Evolutionary conservation across 805 yeast genomes (phyloP), one percentile per base, ranked within the genome.

Genomic region (Yarrowia divulgata): DNA sequence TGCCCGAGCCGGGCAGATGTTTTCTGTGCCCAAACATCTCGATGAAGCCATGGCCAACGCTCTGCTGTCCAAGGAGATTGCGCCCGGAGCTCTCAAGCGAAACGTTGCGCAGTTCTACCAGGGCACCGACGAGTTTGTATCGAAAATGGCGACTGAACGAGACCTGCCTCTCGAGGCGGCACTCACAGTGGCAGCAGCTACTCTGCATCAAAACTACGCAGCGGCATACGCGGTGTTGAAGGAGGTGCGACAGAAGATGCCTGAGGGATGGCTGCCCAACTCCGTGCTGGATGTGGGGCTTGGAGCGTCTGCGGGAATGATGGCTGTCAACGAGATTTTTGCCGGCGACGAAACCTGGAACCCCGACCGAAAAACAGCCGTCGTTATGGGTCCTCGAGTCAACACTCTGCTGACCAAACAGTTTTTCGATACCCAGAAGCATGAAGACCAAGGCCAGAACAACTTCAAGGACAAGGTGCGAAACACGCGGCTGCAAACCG

Each of bases 221-320:
- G 84, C 91, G 14, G 77, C 87, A 1, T 82, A 82, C 67, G 90
- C 88, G 71, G 90, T 88, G 0, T 78, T 95, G 46, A 75, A 77
- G 35, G 98, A 94, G 73, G 79, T 93, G 43, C 82, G 85, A 72
- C 81, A 82, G 54, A 81, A 93, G 49, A 77, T 83, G 23, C 78
- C 75, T 8, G 80, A 79, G 0, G 60, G 71, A 0, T 90, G 92
- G 80, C 77, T 77, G 29, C 98, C 98, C 0, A 75, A 83, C 37
- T 81, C 85, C 6, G 85, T 95, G 0, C 81, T 95, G 63, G 96
- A 91, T 74, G 85, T 91, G 14, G 94, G 97, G 0, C 88, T 84
- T 75, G 98, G 99, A 0, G 98, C 99, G 0, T 94, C 92, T 1
- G 89, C 96, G 0, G 98, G 98, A 1, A 87, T 95, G 81, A 79